Percentiles rank a stretch among this genome's conserved stretches.
phyloP scores from a whole-genome alignment of 495 filamentous ascomycete genomes.

The Trichoderma erinaceum region DNA sequence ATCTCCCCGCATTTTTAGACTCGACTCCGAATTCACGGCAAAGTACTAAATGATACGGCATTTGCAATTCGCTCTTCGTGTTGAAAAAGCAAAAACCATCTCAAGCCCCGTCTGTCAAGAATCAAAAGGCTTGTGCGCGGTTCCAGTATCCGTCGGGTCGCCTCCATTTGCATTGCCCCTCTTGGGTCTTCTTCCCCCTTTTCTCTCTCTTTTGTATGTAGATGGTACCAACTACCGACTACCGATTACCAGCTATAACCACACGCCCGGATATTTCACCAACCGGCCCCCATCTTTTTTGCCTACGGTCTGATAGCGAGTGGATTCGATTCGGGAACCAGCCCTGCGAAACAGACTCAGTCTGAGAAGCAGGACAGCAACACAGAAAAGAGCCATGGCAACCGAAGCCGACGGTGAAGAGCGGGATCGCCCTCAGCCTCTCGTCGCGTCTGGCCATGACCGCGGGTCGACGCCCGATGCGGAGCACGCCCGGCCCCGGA shows the following conservation, averaged over 20 bases:
- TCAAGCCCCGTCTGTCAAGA: not conserved
- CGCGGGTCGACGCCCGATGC: not conserved
- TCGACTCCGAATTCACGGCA: not conserved
- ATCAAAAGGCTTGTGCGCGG: not conserved
- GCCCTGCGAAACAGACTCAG: not conserved
- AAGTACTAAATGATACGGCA: not conserved
- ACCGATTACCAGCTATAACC: not conserved
- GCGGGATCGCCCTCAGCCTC: slow-evolving; percentile 10
- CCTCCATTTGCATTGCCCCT: not conserved
- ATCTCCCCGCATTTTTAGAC: not conserved
- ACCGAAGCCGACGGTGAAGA: slow-evolving; percentile 7
- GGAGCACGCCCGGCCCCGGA: slow-evolving; percentile 14
- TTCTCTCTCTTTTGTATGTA: not conserved
- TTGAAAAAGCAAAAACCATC: not conserved
- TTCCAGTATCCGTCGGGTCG: slow-evolving; percentile 11
- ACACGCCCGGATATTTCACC: not conserved
- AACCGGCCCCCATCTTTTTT: not conserved
- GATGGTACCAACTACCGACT: too few species aligned
- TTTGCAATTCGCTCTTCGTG: not conserved
- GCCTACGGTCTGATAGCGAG: not conserved
- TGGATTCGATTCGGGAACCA: not conserved
- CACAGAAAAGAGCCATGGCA: not conserved
- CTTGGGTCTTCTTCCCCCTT: not conserved
- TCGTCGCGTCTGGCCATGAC: not conserved
- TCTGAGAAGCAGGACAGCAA: not conserved